Conservation (phyloP, 2,329 filamentous ascomycete genomes). For the Fusarium scirpi region DNA sequence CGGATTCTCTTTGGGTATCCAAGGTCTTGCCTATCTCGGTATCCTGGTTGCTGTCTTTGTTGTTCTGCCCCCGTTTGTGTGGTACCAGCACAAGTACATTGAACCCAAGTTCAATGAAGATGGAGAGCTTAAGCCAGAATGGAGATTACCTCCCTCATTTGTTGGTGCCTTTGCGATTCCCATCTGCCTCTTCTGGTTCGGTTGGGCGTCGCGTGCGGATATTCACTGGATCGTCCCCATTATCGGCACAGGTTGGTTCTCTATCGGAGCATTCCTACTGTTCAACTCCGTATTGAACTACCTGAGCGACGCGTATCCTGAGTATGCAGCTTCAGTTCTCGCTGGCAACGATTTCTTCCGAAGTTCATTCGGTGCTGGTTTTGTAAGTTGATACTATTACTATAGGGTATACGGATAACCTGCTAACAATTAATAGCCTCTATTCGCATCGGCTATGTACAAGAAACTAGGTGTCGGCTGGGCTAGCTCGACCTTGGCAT, state of each 20-base stretch:
- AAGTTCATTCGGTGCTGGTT: conserved; percentile 7
- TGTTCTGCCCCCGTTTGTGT: conserved; percentile 5
- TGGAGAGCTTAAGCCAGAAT: background rate
- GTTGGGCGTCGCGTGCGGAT: conserved; percentile 9
- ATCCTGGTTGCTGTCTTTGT: conserved; percentile 28
- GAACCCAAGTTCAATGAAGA: conserved; percentile 16
- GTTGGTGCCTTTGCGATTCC: conserved; percentile 72
- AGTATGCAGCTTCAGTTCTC: conserved; percentile 6
- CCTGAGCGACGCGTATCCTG: conserved; percentile 14
- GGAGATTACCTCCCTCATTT: conserved; percentile 60
- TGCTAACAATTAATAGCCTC: background rate
- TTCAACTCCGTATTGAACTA: conserved; percentile 31
- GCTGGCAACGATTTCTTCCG: conserved; percentile 12
- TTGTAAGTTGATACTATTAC: background rate
- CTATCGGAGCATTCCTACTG: background rate
- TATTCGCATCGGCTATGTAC: conserved; percentile 3
- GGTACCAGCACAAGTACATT: conserved; percentile 20
- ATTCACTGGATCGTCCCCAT: conserved; percentile 22
- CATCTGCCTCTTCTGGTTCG: conserved; percentile 27
- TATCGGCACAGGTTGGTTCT: conserved; percentile 5
- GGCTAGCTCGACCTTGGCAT: conserved; percentile 10
- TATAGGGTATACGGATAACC: fast-evolving
- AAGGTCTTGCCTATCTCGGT: conserved; percentile 55
- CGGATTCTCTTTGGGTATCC: conserved; percentile 66
- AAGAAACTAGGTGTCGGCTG: background rate